Conservation (phyloP, 2,329 filamentous ascomycete species). For the Aspergillus phoenicis region DNA sequence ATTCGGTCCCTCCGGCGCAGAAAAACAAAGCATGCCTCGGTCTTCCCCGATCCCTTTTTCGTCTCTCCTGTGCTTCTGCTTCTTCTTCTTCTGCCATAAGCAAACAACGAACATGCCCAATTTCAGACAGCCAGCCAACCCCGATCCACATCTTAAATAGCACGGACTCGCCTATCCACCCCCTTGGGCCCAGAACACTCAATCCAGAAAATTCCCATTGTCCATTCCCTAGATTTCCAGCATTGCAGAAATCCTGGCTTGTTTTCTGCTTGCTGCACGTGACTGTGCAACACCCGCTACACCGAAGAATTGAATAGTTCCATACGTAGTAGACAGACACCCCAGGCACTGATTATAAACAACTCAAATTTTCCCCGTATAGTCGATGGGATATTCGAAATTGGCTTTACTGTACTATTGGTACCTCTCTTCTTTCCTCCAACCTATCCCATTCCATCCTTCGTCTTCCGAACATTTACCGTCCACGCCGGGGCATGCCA, state of each 20-base stretch:
- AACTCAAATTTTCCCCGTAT: too few relatives aligned
- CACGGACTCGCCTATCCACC: not conserved
- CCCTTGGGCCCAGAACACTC: not conserved
- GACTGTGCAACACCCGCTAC: not conserved
- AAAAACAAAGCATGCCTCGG: not conserved
- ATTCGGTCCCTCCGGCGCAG: too few relatives aligned
- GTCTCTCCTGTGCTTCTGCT: too few relatives aligned
- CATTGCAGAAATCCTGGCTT: not conserved
- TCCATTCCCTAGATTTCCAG: not conserved
- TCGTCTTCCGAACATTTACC: conserved; percentile 23
- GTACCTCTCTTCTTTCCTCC: conserved; percentile 14
- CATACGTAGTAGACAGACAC: not conserved
- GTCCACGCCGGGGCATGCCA: conserved; percentile 69
- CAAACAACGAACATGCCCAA: not conserved
- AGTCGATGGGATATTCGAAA: too few relatives aligned
- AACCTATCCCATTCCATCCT: conserved; percentile 17
- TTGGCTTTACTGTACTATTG: conserved; percentile 12
- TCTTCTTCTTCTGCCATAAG: too few relatives aligned
- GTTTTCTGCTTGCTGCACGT: not conserved
- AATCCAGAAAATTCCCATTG: not conserved
- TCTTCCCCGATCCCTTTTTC: not conserved
- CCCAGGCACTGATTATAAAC: too few relatives aligned
- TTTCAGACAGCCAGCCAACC: not conserved
- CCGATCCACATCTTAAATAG: not conserved
- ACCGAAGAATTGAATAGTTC: too few relatives aligned